Evolutionary conservation across 129 eudicot genomes (phyloP).

Genomic region (Flaveria sonorensis): DNA sequence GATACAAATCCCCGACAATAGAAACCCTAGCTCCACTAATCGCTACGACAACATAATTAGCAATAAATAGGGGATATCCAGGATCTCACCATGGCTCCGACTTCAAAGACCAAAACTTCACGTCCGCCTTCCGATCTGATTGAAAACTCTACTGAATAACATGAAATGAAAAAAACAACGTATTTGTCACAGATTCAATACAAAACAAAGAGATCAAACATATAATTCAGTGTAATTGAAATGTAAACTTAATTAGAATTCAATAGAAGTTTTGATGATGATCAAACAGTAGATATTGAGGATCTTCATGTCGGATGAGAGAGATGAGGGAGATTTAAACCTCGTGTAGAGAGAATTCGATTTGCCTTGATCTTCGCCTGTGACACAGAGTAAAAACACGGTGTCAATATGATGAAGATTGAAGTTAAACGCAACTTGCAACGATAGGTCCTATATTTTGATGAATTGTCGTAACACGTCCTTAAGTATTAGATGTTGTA

Average conservation of each 20-base stretch:
- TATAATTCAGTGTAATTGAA: neutral
- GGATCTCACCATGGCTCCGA: slow-evolving; percentile 32
- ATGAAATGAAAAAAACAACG: neutral
- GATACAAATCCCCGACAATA: neutral
- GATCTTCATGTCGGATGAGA: neutral
- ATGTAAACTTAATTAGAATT: neutral
- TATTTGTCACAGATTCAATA: neutral
- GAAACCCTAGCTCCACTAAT: slow-evolving; percentile 27
- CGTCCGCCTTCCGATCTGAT: slow-evolving; percentile 35
- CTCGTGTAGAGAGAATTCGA: slow-evolving; percentile 4
- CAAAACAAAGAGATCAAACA: neutral
- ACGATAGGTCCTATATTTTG: neutral
- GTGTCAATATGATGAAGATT: neutral
- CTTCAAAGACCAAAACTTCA: slow-evolving; percentile 14
- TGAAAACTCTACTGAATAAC: slow-evolving; percentile 7
- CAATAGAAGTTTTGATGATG: neutral
- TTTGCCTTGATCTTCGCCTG: slow-evolving; percentile 14
- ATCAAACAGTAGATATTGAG: neutral
- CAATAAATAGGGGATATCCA: neutral
- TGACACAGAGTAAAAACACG: neutral
- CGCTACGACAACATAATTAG: neutral
- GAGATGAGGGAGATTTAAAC: slow-evolving; percentile 11
- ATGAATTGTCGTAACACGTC: neutral
- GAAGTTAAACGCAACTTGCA: neutral
- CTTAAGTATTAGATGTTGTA: too few relatives aligned